phyloP scores from a whole-genome alignment of 495 filamentous ascomycete species.

The Tuber aestivum region DNA sequence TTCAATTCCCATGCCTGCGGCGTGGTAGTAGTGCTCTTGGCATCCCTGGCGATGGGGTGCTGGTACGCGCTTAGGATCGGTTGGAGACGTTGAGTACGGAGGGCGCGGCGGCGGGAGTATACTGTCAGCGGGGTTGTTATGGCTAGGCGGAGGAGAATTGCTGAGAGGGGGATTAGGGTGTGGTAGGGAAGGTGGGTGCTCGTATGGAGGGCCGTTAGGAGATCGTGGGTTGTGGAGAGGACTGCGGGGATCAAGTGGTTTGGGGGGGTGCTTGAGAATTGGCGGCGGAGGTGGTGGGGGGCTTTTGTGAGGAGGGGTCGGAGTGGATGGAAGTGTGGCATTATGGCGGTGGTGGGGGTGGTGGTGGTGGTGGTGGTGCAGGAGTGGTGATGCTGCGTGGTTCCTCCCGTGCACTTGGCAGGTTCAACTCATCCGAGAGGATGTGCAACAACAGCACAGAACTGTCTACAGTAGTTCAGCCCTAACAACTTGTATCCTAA shows the following conservation, averaged over 20 bases:
- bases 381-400: slow-evolving; percentile 8
- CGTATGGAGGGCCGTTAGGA: slow-evolving; percentile 59
- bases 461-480: neutral
- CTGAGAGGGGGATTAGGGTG: slow-evolving; percentile 62
- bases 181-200: slow-evolving; percentile 62
- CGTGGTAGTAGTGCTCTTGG: slow-evolving; percentile 21
- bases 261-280: slow-evolving; percentile 49
- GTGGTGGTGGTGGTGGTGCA: slow-evolving; percentile 12
- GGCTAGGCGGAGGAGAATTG: slow-evolving; percentile 55
- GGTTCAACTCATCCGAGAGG: neutral
- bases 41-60: slow-evolving; percentile 36
- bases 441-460: neutral
- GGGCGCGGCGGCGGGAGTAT: slow-evolving; percentile 48
- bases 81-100: slow-evolving; percentile 47
- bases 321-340: slow-evolving; percentile 21
- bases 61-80: slow-evolving; percentile 54
- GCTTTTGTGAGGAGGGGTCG: slow-evolving; percentile 17
- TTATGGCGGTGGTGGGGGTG: slow-evolving; percentile 1
- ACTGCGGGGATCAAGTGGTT: slow-evolving; percentile 48
- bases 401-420: neutral
- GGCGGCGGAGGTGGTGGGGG: slow-evolving; percentile 41
- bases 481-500: no score
- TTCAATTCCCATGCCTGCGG: slow-evolving; percentile 31
- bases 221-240: slow-evolving; percentile 50
- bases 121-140: slow-evolving; percentile 57